Evolutionary conservation across 2,329 filamentous ascomycete species (phyloP), one percentile per base, ranked within the genome.

Genomic region (Pseudogymnoascus sp.): DNA sequence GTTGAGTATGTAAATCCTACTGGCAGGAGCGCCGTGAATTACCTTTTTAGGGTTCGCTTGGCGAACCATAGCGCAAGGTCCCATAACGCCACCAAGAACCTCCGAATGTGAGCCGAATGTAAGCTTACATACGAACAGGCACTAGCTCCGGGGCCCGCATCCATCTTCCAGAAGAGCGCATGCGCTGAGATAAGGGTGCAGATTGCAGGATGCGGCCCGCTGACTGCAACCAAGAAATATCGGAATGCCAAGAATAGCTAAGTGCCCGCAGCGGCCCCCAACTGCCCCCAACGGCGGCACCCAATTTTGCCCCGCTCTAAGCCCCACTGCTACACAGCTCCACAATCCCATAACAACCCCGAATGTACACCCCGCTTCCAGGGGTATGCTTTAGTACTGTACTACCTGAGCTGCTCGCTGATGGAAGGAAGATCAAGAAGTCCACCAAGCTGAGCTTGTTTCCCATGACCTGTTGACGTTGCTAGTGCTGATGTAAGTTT

Each of bases 401-500:
- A 21, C 9, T 17, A 55, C 48, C 48, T 55, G 48, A 48, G 25
- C 29, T 55, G 29, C 48, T 35, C 29, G 48, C 9, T 35, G 48
- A 55, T 55, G 29, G 21, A 55, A n/a, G 42, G 7, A 48, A 55
- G 29, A 33, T 55, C 27, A 25, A 51, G 44, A 12, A 33, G 12
- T 55, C 29, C 17, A 6, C 41, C 17, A 55, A 33, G 29, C 5
- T 6, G 8, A 31, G 27, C 44, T 12, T 55, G 9, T 17, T 55
- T 17, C 44, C 29, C 44, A 55, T 55, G 44, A 31, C 44, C n/a
- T 33, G 7, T 17, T 31, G 9, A 12, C 29, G 7, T 55, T 55
- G 5, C 48, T 55, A 55, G 48, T 55, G 48, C 48, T 55, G 29
- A 55, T 55, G 29, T 55, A 55, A 55, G 48, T 55, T 55, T 55